Base-by-base conservation (phyloP, 2,329 filamentous ascomycete species). In the Zalaria sp. region DNA sequence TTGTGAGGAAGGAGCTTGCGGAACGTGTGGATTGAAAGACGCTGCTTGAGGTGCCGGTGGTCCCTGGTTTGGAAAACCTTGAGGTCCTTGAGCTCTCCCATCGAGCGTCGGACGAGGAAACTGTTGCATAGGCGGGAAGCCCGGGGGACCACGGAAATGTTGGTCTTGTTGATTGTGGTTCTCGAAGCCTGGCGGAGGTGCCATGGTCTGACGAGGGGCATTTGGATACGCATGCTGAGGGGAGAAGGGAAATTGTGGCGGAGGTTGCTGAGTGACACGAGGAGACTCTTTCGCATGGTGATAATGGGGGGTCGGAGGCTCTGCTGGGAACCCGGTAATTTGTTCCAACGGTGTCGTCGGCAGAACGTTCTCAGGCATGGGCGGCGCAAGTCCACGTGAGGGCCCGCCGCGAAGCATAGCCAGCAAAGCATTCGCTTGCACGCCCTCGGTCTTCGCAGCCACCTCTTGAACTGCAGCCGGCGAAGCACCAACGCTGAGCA, bases 301-400 rank as follows among this genome's bases (percentile, higher is more conserved):
- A 28, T 64, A 53, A 38, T 78, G 75, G 37, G 77, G 75, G 35
- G 71, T 74, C 34, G 62, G 65, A 9, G 77, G 74, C 53, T 73
- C 68, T 27, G 69, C 55, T 25, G 69, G 65, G 26, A 71, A 66
- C 4, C 58, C 55, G 39, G 66, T 59, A 11, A 66, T 64, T 46
- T 76, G 72, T 9, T 81, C 73, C 28, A 73, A 39, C 68, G 67
- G 35, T 66, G 69, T 45, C 58, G 53, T 42, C 55, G 57, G 45
- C 43, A 53, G 34, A 37, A 44, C 43, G 35, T 32, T 47, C 43
- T 34, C 47, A 39, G 32, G 50, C 50, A 42, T 48, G 36, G 47
- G 41, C 40, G 37, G 29, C 40, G 41, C 34, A 50, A 52, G 18
- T 43, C 46, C 45, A 52, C 31, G 46, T 47, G 55, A 51, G 3